phyloP scores from a whole-genome alignment of 164 flowering plant species.

The Piper longum region DNA sequence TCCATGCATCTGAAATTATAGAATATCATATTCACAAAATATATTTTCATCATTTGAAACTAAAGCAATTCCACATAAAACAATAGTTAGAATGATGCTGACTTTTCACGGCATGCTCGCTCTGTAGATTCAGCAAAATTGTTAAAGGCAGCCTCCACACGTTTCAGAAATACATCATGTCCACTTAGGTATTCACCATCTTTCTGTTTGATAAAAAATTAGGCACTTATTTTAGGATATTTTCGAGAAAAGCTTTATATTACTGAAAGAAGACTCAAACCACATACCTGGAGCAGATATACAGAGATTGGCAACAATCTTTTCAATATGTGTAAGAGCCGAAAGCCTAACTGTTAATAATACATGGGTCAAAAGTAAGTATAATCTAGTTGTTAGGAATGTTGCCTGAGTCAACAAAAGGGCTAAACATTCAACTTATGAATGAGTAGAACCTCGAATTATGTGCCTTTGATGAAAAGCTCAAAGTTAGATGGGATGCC shows the following conservation, averaged over 20 bases:
- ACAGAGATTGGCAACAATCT: conserved; percentile 87
- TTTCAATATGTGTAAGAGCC: conserved; percentile 82
- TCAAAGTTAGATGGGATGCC: not conserved
- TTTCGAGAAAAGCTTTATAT: not conserved
- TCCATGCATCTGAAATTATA: conserved; percentile 68
- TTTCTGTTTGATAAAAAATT: conserved; percentile 40
- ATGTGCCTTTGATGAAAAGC: too few relatives aligned
- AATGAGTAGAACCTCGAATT: too few relatives aligned
- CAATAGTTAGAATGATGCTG: conserved; percentile 4
- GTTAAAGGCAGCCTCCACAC: conserved; percentile 78
- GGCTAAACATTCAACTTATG: not conserved
- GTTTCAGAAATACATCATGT: conserved; percentile 83
- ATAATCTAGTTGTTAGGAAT: not conserved
- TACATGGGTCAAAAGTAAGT: not conserved
- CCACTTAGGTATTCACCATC: conserved; percentile 89
- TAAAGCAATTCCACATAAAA: not conserved
- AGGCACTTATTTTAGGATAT: not conserved
- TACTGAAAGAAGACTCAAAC: conserved; percentile 2
- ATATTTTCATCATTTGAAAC: not conserved
- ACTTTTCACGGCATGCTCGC: conserved; percentile 80
- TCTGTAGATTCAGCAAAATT: conserved; percentile 86
- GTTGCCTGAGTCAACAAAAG: not conserved
- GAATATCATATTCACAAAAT: not conserved
- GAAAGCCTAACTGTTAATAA: conserved; percentile 51
- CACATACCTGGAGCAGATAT: conserved; percentile 74